A percentile compares a stretch with the other conserved stretches of the same genome.
Evolutionary conservation across 2,329 filamentous ascomycete genomes (phyloP).

Genomic region (Macrophomina pseudophaseolina): DNA sequence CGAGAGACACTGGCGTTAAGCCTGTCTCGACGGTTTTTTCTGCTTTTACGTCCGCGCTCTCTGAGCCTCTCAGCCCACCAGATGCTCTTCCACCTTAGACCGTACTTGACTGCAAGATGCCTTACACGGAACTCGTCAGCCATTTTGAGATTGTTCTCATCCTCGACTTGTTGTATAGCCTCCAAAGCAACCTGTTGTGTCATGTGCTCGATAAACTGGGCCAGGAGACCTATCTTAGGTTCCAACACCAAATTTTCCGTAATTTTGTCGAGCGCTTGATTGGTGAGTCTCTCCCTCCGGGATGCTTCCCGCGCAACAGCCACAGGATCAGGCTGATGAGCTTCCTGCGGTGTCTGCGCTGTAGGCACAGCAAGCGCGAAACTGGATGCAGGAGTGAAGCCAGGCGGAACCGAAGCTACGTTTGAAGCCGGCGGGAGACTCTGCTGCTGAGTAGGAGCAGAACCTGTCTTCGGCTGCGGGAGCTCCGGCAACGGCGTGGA

Average conservation of each 20-base stretch:
- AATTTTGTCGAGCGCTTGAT: constrained; percentile 31
- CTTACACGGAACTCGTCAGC: constrained; percentile 23
- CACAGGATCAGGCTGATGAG: background rate
- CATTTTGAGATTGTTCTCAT: constrained; percentile 14
- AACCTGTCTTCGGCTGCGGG: background rate
- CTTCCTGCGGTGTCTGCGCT: background rate
- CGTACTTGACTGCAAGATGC: constrained; percentile 20
- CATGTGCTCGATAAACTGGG: constrained; percentile 51
- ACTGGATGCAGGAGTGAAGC: constrained; percentile 6
- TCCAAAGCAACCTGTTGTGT: constrained; percentile 40
- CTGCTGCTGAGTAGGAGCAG: background rate
- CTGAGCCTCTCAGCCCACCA: constrained; percentile 14
- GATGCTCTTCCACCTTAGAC: constrained; percentile 14
- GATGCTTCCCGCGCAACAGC: background rate
- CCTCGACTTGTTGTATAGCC: constrained; percentile 17
- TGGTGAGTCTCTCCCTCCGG: background rate
- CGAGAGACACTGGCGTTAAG: constrained; percentile 4
- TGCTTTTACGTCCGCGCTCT: constrained; percentile 25
- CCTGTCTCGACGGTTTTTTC: constrained; percentile 17
- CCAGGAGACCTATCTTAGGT: constrained; percentile 47
- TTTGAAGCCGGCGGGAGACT: constrained; percentile 1
- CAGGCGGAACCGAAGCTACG: background rate
- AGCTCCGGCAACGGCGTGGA: background rate
- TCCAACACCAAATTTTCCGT: constrained; percentile 46
- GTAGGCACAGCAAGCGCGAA: background rate